These are phyloP conservation scores for Austroboletus eburneus DNA, from an alignment of 768 basidiomycete species.

Conservation along the genomic window DNA sequence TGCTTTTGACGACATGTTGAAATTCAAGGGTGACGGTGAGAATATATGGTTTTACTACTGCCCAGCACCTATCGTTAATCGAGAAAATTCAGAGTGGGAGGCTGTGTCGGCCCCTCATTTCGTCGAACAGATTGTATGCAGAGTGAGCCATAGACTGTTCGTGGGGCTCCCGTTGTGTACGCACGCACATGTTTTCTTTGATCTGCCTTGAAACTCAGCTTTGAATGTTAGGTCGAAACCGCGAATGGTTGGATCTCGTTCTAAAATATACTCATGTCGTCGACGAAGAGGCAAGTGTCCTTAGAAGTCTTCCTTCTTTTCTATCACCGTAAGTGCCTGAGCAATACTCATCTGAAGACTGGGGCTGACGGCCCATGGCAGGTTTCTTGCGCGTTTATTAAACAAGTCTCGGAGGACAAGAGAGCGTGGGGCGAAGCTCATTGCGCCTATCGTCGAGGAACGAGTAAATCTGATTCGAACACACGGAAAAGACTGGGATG, in stretches of 20 bases:
- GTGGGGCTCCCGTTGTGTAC: constrained; percentile 32
- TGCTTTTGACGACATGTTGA: constrained; percentile 33
- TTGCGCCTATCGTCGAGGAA: constrained; percentile 4
- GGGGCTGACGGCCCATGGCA: not conserved
- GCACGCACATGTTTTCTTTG: not conserved
- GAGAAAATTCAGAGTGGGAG: constrained; percentile 35
- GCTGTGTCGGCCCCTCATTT: constrained; percentile 22
- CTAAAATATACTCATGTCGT: constrained; percentile 30
- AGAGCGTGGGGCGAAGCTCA: not conserved
- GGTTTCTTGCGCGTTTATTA: not conserved
- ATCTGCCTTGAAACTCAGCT: no score
- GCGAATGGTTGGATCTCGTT: constrained; percentile 26
- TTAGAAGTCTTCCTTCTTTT: constrained; percentile 29
- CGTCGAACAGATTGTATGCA: constrained; percentile 34
- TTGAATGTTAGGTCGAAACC: constrained; percentile 25
- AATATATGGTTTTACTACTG: not conserved
- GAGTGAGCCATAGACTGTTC: constrained; percentile 43
- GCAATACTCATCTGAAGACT: not conserved
- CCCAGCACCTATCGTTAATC: not conserved
- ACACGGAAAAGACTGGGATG: not conserved
- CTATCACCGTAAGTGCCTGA: constrained; percentile 26
- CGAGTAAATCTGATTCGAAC: not conserved
- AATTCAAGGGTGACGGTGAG: constrained; percentile 12
- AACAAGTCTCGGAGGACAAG: not conserved
- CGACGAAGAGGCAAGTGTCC: constrained; percentile 10